Base-by-base conservation (phyloP, 1,139 yeast species). In the Debaryomyces coudertii region DNA sequence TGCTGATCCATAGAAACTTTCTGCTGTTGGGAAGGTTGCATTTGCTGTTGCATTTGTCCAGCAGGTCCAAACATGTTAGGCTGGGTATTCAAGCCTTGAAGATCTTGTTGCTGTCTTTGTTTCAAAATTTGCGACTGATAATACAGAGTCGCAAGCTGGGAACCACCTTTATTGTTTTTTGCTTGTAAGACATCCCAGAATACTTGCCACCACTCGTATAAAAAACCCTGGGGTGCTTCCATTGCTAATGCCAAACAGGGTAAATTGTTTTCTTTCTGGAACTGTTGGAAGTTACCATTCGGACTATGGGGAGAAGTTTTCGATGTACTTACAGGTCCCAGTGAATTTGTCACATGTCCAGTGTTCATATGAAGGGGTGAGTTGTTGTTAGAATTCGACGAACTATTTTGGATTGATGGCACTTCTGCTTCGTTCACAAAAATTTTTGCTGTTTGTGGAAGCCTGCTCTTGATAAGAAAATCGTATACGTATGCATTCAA, bases 171-270 rank as follows among this genome's bases (percentile, higher is more conserved):
- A 50, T 79, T 78, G 49, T 66, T 83, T 57, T 88, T 77, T 2
- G 96, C 95, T 58, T 87, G 87, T 66, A 87, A 89, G 39, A 90
- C 85, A 63, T 92, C 97, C 97, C 97, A 92, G 62, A 90, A 92
- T 27, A 90, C 83, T 69, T 84, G 90, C 97, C 97, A 92, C 97
- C 98, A 92, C 62, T 90, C 97, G 56, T 80, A 84, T 38, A 90
- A 69, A 58, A 89, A 90, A 7, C 97, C 95, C 56, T 86, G 92
- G 0, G 96, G 95, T 4, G 95, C 85, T 60, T 90, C 90, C 80
- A 81, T 79, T 22, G 83, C 74, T 57, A 81, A 75, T 44, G 71
- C 69, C 47, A 80, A 64, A 22, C 70, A 69, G 1, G 86, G 83
- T 22, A 82, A 63, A 45, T 76, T 77, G 49, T 71, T 62, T 5